These are phyloP conservation scores for Hypholoma sublateritium DNA, from an alignment of 768 basidiomycete genomes.

Conservation along the genomic window DNA sequence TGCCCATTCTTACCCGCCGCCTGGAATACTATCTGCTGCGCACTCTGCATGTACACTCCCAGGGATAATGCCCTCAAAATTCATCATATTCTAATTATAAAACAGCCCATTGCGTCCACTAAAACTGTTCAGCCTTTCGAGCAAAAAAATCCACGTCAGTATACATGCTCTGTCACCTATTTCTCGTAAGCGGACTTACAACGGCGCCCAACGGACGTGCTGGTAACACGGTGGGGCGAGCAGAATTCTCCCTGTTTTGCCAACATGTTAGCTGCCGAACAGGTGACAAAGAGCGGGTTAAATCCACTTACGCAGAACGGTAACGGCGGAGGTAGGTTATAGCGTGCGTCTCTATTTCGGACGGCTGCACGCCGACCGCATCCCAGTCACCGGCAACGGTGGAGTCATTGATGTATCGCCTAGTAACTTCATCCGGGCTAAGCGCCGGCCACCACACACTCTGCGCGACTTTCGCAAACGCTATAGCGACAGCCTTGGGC, in stretches of 20 bases:
- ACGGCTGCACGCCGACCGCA: constrained; percentile 74
- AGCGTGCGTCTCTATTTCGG: constrained; percentile 82
- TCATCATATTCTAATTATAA: constrained; percentile 23
- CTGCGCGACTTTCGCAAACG: constrained; percentile 63
- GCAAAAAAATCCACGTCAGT: constrained; percentile 6
- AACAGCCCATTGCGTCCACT: constrained; percentile 16
- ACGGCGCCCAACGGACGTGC: constrained; percentile 36
- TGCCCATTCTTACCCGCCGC: constrained; percentile 8
- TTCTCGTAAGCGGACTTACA: constrained; percentile 28
- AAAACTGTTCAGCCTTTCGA: constrained; percentile 25
- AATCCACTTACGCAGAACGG: constrained; percentile 74
- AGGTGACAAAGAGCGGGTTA: neutral
- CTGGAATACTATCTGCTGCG: constrained; percentile 15
- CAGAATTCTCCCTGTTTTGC: constrained; percentile 56
- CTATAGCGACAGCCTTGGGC: constrained; percentile 69
- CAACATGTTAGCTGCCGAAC: constrained; percentile 11
- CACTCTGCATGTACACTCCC: constrained; percentile 12
- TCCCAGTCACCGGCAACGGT: constrained; percentile 80
- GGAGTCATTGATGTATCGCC: constrained; percentile 84
- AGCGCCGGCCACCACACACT: constrained; percentile 89
- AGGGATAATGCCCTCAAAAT: constrained; percentile 5
- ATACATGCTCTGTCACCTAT: constrained; percentile 7
- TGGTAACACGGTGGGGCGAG: constrained; percentile 67
- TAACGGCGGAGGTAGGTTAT: constrained; percentile 89
- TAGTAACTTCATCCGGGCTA: constrained; percentile 85